Evolutionary conservation across 1,284 basidiomycete species (phyloP), one percentile per base, ranked within the genome.

Genomic region (Ceratobasidium theobromae): DNA sequence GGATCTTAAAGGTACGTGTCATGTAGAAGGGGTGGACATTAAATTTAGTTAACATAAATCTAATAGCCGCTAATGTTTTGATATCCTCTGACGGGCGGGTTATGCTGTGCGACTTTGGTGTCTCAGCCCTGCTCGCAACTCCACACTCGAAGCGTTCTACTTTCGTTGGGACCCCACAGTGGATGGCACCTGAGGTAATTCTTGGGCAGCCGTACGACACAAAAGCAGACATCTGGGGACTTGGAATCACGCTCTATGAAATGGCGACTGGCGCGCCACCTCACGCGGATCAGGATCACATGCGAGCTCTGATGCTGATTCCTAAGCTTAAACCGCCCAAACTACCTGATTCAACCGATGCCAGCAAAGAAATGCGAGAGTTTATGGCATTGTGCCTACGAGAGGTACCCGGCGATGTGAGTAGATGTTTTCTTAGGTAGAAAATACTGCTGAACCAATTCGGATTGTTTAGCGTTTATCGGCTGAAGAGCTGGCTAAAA

Each of bases 161-260:
- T 0, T 86, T 98, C 70, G 93, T 95, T 68, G 96, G 96, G 1
- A 98, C 96, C 0, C 95, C 95, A 0, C 93, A 96, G 75, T 98
- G 95, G 95, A 98, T 98, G 96, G 95, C 95, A 0, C 95, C 95
- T 0, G 96, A 98, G 77, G 94, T 98, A 4, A 91, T 96, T 16
- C 90, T 93, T 69, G 86, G 89, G 2, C 86, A 91, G 33, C 82
- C 88, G 48, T 99, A 99, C 75, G 95, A 98, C 73, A 89, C 90
- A 32, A 93, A 94, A 74, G 96, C 95, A 3, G 96, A 98, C 73
- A 93, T 98, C 54, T 98, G 95, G 95, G 95, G 92, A 72, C 77
- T 98, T 66, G 95, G 95, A 4, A 95, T 98, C 73, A 91, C 95
- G 75, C 84, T 95, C 16, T 97, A 92, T 73, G 95, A 98, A 76